A percentile compares a stretch with the other conserved stretches of the same genome.
phyloP scores from a whole-genome alignment of 176 grass and related monocot species.

The Triticum monococcum region DNA sequence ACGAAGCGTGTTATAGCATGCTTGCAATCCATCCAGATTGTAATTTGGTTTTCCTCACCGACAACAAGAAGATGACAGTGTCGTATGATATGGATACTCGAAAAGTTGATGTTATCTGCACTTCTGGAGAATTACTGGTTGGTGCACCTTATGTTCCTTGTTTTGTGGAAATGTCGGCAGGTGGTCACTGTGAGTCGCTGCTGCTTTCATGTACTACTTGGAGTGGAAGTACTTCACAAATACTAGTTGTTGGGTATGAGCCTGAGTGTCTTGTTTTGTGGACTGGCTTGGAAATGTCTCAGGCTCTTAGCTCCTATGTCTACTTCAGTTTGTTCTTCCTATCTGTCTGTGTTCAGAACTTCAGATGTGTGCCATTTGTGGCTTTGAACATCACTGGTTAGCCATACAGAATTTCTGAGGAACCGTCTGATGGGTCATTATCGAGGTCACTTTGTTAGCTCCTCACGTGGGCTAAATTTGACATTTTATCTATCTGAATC shows the following conservation, averaged over 20 bases:
- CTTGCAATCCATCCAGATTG: slow-evolving; percentile 11
- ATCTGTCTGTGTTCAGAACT: neutral
- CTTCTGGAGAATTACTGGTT: neutral
- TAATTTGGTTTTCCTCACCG: slow-evolving; percentile 10
- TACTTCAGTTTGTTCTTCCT: neutral
- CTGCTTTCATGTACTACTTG: neutral
- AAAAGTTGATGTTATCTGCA: neutral
- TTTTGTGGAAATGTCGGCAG: neutral
- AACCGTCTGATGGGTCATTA: neutral
- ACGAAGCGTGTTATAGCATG: neutral
- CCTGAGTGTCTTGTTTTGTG: neutral
- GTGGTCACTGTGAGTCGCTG: neutral
- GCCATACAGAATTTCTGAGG: neutral
- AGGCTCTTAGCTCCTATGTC: neutral
- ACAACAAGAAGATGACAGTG: neutral
- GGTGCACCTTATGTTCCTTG: neutral
- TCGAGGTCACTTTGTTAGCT: neutral
- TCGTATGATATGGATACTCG: slow-evolving; percentile 3
- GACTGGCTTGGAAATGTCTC: neutral
- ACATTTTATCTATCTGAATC: neutral
- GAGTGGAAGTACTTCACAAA: neutral
- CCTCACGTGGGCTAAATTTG: neutral
- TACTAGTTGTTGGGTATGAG: neutral
- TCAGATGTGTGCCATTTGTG: neutral
- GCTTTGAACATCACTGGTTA: neutral